Base-by-base conservation (phyloP, 2,329 filamentous ascomycete species). In the Trichoderma gracile region DNA sequence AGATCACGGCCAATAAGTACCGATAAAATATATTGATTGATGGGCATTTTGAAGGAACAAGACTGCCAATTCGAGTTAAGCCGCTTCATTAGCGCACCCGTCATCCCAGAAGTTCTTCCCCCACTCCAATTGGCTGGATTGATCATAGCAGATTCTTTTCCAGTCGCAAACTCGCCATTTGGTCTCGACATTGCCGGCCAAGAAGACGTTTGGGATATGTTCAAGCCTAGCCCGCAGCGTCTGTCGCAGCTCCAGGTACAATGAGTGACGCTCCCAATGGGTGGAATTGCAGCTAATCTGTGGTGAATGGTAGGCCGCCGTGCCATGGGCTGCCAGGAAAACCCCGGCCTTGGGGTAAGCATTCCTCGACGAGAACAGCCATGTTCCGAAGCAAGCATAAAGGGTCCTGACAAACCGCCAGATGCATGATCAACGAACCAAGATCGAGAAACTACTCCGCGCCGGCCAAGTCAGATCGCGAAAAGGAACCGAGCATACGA, bases 401-500 rank as follows among this genome's bases (percentile, higher is more conserved):
- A 25, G n/a, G 12, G 7, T 50, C 8, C 45, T 60, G 15, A 63
- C 59, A 46, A 27, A 4, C 21, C 10, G 10, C 15, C 33, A 56
- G 60, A 25, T 50, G 42, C 27, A 43, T 53, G 27, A 25, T 49
- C 25, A 65, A 38, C 25, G 52, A 52, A 15, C 17, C 52, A 17
- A 25, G n/a, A 12, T 47, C 27, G 27, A 63, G 52, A 49, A 43
- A 12, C 3, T 52, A 55, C 27, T 56, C 50, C 7, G 3, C 17
- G 27, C 38, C 45, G 69, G 21, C 56, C 3, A 59, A 30, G 25
- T 45, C 61, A 58, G 25, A 27, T 47, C 17, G 52, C 43, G 19
- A 46, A 46, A 30, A 23, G 30, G 19, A 33, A 42, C 12, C 58
- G 61, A 63, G 67, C 25, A 49, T 76, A 9, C 89, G 91, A 68